These are phyloP conservation scores for Kazachstania viticola DNA, from an alignment of 805 yeast genomes.

Conservation along the genomic window DNA sequence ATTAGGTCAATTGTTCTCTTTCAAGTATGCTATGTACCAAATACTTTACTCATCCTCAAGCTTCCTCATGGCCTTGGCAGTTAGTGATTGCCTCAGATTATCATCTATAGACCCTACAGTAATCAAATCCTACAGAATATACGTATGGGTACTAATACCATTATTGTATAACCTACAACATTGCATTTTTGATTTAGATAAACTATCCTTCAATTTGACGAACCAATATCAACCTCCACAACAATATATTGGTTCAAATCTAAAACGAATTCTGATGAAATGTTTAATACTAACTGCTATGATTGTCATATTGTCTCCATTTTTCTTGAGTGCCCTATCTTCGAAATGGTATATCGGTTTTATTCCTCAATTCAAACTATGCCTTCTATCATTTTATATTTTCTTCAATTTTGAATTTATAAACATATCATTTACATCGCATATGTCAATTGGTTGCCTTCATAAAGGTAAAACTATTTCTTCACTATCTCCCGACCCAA, in stretches of 20 bases:
- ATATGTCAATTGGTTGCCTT: slow-evolving; percentile 60
- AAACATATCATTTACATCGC: slow-evolving; percentile 50
- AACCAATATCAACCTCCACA: slow-evolving; percentile 31
- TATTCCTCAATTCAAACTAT: slow-evolving; percentile 23
- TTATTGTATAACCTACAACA: slow-evolving; percentile 40
- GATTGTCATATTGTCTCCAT: slow-evolving; percentile 15
- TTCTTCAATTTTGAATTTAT: slow-evolving; percentile 40
- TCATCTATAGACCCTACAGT: background rate
- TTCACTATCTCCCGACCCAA: slow-evolving; percentile 44
- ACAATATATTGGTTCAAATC: slow-evolving; percentile 17
- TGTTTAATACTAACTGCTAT: slow-evolving; percentile 8
- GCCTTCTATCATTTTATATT: slow-evolving; percentile 28
- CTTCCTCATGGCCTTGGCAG: slow-evolving; percentile 17
- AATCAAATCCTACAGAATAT: slow-evolving; percentile 8
- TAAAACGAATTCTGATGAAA: slow-evolving; percentile 29
- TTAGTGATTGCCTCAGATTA: slow-evolving; percentile 12
- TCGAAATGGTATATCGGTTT: slow-evolving; percentile 27
- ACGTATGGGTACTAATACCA: slow-evolving; percentile 31
- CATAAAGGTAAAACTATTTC: slow-evolving; percentile 52
- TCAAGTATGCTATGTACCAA: slow-evolving; percentile 19
- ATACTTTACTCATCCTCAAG: slow-evolving; percentile 11
- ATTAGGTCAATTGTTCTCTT: slow-evolving; percentile 23
- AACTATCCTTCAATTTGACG: slow-evolving; percentile 35
- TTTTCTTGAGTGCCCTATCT: slow-evolving; percentile 28
- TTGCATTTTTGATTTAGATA: slow-evolving; percentile 42